Percentiles rank a stretch among this genome's conserved stretches.
These are phyloP conservation scores for Vigna mungo DNA, from an alignment of 306 rosid species.

Conservation along the genomic window DNA sequence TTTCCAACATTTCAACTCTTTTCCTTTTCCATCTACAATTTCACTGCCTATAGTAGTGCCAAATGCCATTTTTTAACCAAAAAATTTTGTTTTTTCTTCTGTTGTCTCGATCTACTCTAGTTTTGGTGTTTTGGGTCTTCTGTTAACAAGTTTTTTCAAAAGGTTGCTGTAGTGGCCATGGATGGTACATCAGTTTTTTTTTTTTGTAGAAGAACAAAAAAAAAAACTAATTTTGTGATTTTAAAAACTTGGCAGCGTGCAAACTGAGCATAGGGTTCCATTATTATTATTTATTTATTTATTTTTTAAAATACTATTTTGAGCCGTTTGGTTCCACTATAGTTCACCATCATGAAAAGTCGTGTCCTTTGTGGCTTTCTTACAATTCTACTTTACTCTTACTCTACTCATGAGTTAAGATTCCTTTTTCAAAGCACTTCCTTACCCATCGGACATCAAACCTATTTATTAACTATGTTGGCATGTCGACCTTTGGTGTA, in stretches of 20 bases:
- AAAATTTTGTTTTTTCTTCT: constrained; percentile 25
- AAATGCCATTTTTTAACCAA: background rate
- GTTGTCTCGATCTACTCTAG: constrained; percentile 41
- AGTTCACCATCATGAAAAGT: constrained; percentile 55
- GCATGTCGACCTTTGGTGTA: constrained; percentile 32
- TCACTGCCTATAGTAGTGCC: background rate
- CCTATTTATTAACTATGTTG: constrained; percentile 46
- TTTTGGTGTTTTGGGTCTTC: constrained; percentile 30
- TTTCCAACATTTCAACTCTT: background rate
- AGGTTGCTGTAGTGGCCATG: constrained; percentile 11
- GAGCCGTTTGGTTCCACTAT: constrained; percentile 50
- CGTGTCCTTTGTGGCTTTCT: constrained; percentile 52
- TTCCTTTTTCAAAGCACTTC: constrained; percentile 51
- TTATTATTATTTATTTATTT: background rate
- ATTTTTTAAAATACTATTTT: background rate
- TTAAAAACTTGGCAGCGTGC: constrained; percentile 9
- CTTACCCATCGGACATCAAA: constrained; percentile 43
- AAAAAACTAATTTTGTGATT: background rate
- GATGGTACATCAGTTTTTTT: background rate
- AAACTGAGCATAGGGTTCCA: constrained; percentile 52
- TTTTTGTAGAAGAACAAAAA: background rate
- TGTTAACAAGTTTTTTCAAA: background rate
- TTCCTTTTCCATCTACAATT: background rate
- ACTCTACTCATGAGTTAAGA: constrained; percentile 48
- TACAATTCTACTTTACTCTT: constrained; percentile 49